Evolutionary conservation across 169 alveolate species (phyloP).

Genomic region (Plasmodium gonderi): DNA sequence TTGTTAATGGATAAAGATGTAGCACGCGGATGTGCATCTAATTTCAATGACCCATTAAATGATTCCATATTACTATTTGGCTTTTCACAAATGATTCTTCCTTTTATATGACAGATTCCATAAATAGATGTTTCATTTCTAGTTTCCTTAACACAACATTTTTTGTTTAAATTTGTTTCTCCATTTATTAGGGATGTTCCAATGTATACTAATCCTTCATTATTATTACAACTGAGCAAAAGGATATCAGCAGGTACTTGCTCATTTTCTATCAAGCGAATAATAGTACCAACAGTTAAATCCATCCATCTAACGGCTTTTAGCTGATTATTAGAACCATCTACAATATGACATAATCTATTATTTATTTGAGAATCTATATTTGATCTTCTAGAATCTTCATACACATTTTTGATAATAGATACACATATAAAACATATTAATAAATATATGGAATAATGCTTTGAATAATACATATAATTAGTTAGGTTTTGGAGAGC

Average conservation of each 20-base stretch:
- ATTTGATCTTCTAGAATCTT: constrained; percentile 75
- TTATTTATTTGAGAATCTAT: constrained; percentile 81
- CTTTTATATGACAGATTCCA: constrained; percentile 78
- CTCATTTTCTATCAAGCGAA: constrained; percentile 82
- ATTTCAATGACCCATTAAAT: constrained; percentile 81
- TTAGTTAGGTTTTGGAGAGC: constrained; percentile 69
- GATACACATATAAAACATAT: constrained; percentile 78
- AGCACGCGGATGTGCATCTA: constrained; percentile 86
- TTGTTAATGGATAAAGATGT: constrained; percentile 78
- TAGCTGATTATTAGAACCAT: constrained; percentile 77
- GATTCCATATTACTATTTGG: constrained; percentile 83
- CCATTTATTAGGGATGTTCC: constrained; percentile 84
- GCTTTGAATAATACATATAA: constrained; percentile 51
- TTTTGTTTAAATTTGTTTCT: constrained; percentile 79
- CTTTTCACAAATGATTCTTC: constrained; percentile 82
- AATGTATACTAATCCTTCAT: constrained; percentile 82
- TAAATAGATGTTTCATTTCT: constrained; percentile 83
- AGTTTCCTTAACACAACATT: constrained; percentile 81
- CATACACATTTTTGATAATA: constrained; percentile 76
- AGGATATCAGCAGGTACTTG: constrained; percentile 86
- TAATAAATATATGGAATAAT: constrained; percentile 62
- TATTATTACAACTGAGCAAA: constrained; percentile 79
- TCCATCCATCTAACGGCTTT: constrained; percentile 79
- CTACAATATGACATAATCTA: constrained; percentile 78
- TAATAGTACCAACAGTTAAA: constrained; percentile 83